A percentile compares a stretch with the other conserved stretches of the same genome.
Conservation (phyloP, 768 basidiomycete species). For the Lactarius pseudohatsudake region DNA sequence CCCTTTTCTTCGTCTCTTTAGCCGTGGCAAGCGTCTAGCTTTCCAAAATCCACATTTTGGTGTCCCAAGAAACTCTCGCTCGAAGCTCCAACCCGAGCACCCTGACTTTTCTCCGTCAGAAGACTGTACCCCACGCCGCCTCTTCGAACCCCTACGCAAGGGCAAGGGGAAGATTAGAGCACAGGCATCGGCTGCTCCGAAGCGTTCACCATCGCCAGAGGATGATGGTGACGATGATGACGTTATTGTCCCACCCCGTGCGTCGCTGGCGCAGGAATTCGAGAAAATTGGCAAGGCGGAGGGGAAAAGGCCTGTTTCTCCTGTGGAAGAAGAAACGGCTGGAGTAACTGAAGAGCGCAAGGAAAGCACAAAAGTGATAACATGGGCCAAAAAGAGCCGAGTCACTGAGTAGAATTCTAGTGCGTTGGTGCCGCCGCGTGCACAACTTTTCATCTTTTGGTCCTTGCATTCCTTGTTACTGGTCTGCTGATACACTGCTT, state of each 20-base stretch:
- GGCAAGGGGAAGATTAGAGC: neutral
- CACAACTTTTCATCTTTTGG: neutral
- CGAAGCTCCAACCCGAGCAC: conserved; percentile 24
- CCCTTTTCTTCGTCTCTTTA: neutral
- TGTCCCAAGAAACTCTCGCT: conserved; percentile 18
- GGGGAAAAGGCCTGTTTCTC: conserved; percentile 4
- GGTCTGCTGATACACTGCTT: conserved; percentile 18
- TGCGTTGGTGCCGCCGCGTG: neutral
- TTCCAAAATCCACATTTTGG: conserved; percentile 29
- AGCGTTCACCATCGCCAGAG: conserved; percentile 24
- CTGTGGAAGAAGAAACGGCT: conserved; percentile 5
- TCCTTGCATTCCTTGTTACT: conserved; percentile 7
- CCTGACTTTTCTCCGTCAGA: conserved; percentile 30
- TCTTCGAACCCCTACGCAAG: conserved; percentile 21
- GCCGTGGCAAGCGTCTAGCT: conserved; percentile 28
- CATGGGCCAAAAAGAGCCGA: neutral
- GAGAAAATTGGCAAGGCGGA: conserved; percentile 22
- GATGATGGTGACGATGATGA: conserved; percentile 19
- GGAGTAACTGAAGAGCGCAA: neutral
- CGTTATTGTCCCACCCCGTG: conserved; percentile 13
- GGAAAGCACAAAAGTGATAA: conserved; percentile 8
- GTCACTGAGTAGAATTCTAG: neutral
- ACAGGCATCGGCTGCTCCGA: neutral
- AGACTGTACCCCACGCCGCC: conserved; percentile 28
- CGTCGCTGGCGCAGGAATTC: conserved; percentile 24